phyloP scores from a whole-genome alignment of 129 eudicot genomes.

The Daucus carota region DNA sequence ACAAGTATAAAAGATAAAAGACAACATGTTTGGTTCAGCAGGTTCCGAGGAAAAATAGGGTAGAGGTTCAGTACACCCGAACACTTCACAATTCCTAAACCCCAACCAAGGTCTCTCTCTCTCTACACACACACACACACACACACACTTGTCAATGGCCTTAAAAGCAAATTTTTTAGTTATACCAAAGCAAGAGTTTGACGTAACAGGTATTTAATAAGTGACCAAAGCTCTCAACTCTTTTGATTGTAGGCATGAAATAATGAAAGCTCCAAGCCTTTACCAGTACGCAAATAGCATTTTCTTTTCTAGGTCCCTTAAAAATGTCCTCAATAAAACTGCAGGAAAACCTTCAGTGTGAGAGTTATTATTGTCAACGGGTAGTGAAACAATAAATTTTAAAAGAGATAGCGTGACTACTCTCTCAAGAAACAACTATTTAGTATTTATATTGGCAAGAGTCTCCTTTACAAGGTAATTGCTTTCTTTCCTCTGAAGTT shows the following conservation, averaged over 20 bases:
- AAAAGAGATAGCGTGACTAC: background rate
- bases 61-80: background rate
- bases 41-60: background rate
- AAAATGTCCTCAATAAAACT: background rate
- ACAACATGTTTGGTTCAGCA: background rate
- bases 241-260: background rate
- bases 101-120: background rate
- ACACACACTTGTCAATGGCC: constrained; percentile 4
- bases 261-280: background rate
- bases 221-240: background rate
- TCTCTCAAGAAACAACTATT: background rate
- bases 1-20: constrained; percentile 9
- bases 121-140: too few relatives aligned
- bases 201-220: background rate
- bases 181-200: background rate
- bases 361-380: background rate
- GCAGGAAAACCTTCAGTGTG: background rate
- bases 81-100: background rate
- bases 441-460: background rate
- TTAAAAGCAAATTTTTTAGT: background rate
- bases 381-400: background rate
- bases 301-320: background rate
- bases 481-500: background rate
- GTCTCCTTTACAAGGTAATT: background rate
- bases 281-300: background rate